phyloP scores from a whole-genome alignment of 208 protist species.

The Leishmania amazonensis region DNA sequence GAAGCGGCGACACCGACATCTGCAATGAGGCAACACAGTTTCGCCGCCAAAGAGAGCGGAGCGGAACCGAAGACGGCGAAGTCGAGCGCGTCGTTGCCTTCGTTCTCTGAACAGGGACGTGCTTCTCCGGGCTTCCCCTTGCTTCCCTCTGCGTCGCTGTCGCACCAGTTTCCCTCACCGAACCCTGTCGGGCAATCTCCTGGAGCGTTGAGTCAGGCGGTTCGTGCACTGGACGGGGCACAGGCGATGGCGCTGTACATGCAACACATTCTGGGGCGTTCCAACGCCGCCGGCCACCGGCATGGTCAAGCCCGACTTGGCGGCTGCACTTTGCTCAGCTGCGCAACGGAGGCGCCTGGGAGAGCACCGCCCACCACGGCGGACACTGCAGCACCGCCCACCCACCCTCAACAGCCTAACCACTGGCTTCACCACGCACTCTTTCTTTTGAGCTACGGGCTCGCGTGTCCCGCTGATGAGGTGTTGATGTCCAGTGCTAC shows the following conservation, averaged over 20 bases:
- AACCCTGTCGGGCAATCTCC: not conserved
- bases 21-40: not conserved
- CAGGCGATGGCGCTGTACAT: slow-evolving; percentile 34
- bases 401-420: not conserved
- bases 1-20: not conserved
- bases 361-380: not conserved
- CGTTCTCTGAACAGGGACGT: not conserved
- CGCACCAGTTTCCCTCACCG: not conserved
- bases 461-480: not conserved
- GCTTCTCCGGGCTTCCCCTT: not conserved
- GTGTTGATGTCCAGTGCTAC: not conserved
- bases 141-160: not conserved
- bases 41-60: not conserved
- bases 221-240: slow-evolving; percentile 9
- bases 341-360: not conserved
- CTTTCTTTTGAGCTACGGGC: slow-evolving; percentile 46
- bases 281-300: not conserved
- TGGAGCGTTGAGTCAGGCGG: not conserved
- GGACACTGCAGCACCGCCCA: not conserved
- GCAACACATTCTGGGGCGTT: slow-evolving; percentile 18
- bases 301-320: not conserved
- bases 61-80: not conserved
- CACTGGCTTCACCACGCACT: slow-evolving; percentile 53
- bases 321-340: not conserved
- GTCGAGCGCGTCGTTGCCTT: not conserved